Evolutionary conservation across 2,329 filamentous ascomycete genomes (phyloP).

Genomic region (Aureobasidium uvarum): DNA sequence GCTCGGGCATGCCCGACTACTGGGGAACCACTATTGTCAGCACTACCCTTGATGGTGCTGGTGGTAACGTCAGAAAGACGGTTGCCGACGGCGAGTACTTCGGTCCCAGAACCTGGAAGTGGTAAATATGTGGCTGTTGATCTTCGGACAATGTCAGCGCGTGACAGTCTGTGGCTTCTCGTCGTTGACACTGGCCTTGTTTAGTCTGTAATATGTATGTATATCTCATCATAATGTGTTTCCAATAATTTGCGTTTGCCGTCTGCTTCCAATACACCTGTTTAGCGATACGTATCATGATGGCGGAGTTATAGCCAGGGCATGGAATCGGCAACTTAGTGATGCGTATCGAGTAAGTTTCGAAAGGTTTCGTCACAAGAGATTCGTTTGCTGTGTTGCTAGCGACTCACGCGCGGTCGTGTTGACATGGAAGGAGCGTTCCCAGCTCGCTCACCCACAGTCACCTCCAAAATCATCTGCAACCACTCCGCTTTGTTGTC

Average conservation of each 20-base stretch:
- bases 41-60: slow-evolving; percentile 29
- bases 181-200: background rate
- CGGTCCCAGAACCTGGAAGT: slow-evolving; percentile 51
- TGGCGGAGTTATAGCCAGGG: background rate
- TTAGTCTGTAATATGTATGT: slow-evolving; percentile 1
- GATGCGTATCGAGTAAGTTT: too few species aligned
- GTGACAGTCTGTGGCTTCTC: background rate
- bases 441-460: background rate
- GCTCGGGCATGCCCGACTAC: slow-evolving; percentile 70
- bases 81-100: slow-evolving; percentile 65
- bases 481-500: background rate
- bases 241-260: too few species aligned
- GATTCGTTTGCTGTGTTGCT: background rate
- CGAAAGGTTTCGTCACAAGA: too few species aligned
- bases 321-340: too few species aligned
- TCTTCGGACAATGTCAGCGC: background rate
- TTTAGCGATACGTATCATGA: background rate
- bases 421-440: background rate
- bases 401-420: background rate
- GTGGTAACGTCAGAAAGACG: slow-evolving; percentile 34
- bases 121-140: background rate
- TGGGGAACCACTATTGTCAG: slow-evolving; percentile 73
- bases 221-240: background rate
- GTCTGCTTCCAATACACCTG: too few species aligned
- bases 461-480: background rate